Conservation (phyloP, 305 asterid genomes). For the Fraxinus paxiana region DNA sequence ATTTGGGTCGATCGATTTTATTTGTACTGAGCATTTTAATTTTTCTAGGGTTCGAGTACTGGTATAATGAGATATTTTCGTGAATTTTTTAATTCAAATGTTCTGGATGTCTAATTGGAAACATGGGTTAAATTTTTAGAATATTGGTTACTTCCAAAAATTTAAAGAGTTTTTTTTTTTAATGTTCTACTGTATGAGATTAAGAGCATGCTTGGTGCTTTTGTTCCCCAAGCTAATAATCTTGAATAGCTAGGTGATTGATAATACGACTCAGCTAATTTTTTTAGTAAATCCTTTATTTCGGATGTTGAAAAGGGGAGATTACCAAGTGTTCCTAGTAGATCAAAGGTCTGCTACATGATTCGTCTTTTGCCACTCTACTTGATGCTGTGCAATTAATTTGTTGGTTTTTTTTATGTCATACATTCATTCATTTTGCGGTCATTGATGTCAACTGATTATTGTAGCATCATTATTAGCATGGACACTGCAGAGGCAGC, state of each 20-base stretch:
- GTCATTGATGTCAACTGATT: conserved; percentile 18
- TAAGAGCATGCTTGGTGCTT: background rate
- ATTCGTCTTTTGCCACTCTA: background rate
- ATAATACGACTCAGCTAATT: background rate
- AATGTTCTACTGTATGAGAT: background rate
- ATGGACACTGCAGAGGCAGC: conserved; percentile 76
- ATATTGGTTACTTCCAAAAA: background rate
- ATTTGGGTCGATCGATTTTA: background rate
- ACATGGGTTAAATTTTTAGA: background rate
- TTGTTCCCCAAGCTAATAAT: background rate
- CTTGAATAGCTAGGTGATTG: background rate
- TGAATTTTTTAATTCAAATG: background rate
- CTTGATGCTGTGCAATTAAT: background rate
- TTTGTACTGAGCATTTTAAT: background rate
- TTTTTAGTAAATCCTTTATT: background rate
- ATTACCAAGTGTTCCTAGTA: background rate
- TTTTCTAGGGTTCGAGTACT: background rate
- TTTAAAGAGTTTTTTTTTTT: background rate
- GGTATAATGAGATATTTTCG: background rate
- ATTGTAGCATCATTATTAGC: conserved; percentile 28
- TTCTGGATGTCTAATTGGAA: background rate
- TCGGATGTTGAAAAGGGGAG: background rate
- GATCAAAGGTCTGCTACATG: background rate
- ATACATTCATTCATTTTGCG: background rate
- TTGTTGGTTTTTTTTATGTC: background rate